Evolutionary conservation across 371 early-diverging fungal species (phyloP).

Genomic region (Syncephalis plumigaleata): DNA sequence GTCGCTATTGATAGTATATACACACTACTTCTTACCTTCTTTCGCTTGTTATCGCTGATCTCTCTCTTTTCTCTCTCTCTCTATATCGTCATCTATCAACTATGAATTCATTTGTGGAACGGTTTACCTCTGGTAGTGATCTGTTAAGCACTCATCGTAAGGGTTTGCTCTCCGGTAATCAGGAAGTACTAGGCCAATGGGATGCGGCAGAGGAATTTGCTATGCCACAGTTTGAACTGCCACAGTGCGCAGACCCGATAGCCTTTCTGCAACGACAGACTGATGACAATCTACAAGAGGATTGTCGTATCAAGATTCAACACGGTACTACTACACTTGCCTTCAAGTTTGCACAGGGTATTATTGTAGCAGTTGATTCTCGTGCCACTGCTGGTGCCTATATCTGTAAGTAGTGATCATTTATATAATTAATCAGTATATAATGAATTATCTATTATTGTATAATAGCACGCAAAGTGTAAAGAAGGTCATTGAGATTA

Average conservation of each 20-base stretch:
- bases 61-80: too few relatives aligned
- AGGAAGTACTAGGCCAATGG: constrained; percentile 15
- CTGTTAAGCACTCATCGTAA: too few relatives aligned
- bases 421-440: not conserved
- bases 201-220: constrained; percentile 44
- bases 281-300: constrained; percentile 37
- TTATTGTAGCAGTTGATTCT: constrained; percentile 98
- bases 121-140: constrained; percentile 12
- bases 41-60: not conserved
- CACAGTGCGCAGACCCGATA: constrained; percentile 45
- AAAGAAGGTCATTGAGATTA: constrained; percentile 99
- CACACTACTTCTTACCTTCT: too few relatives aligned
- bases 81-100: not conserved
- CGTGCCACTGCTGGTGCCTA: constrained; percentile 97
- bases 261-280: constrained; percentile 40
- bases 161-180: not conserved
- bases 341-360: constrained; percentile 95
- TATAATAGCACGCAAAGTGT: constrained; percentile 82
- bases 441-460: not conserved
- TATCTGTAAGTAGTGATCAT: constrained; percentile 48
- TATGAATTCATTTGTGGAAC: constrained; percentile 37
- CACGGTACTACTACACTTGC: constrained; percentile 99
- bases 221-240: constrained; percentile 56
- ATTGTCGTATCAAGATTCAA: constrained; percentile 55
- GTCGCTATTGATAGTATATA: too few relatives aligned